phyloP scores from a whole-genome alignment of 805 yeast species.

The Starmerella ratchasimensis region DNA sequence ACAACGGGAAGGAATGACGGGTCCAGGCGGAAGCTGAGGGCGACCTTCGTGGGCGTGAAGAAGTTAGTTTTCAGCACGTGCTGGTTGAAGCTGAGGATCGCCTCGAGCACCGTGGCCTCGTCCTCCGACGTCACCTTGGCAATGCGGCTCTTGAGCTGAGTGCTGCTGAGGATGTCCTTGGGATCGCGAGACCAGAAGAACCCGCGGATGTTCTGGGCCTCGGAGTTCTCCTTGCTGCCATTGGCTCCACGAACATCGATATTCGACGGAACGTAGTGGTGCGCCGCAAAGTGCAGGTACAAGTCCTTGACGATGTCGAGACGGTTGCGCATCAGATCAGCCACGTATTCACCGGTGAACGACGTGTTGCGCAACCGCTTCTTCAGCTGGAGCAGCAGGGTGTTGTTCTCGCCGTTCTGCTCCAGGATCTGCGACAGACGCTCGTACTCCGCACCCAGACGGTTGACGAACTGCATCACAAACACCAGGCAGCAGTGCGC shows the following conservation, averaged over 20 bases:
- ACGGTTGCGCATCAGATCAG: slow-evolving; percentile 59
- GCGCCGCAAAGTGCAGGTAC: slow-evolving; percentile 82
- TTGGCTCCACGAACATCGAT: slow-evolving; percentile 12
- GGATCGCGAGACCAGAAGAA: slow-evolving; percentile 18
- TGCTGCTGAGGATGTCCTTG: slow-evolving; percentile 54
- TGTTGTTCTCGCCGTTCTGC: slow-evolving; percentile 52
- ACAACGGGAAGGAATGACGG: slow-evolving; percentile 70
- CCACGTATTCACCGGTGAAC: slow-evolving; percentile 71
- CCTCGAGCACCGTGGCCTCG: slow-evolving; percentile 65
- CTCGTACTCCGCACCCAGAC: slow-evolving; percentile 81
- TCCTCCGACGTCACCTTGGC: slow-evolving; percentile 58
- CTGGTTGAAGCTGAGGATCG: slow-evolving; percentile 72
- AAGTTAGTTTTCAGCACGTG: slow-evolving; percentile 86
- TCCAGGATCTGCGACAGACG: slow-evolving; percentile 53
- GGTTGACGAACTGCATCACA: slow-evolving; percentile 85
- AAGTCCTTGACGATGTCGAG: slow-evolving; percentile 62
- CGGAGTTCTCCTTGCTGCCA: slow-evolving; percentile 21
- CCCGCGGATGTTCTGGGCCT: slow-evolving; percentile 28
- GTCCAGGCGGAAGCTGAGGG: slow-evolving; percentile 79
- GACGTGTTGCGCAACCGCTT: slow-evolving; percentile 87
- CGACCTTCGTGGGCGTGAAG: slow-evolving; percentile 86
- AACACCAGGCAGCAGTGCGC: slow-evolving; percentile 89
- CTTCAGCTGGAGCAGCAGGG: slow-evolving; percentile 65
- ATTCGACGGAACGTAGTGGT: slow-evolving; percentile 58
- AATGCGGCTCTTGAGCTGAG: slow-evolving; percentile 26